A percentile compares a stretch with the other conserved stretches of the same genome.
These are phyloP conservation scores for Lachancea dasiensis DNA, from an alignment of 805 yeast species.

Conservation along the genomic window DNA sequence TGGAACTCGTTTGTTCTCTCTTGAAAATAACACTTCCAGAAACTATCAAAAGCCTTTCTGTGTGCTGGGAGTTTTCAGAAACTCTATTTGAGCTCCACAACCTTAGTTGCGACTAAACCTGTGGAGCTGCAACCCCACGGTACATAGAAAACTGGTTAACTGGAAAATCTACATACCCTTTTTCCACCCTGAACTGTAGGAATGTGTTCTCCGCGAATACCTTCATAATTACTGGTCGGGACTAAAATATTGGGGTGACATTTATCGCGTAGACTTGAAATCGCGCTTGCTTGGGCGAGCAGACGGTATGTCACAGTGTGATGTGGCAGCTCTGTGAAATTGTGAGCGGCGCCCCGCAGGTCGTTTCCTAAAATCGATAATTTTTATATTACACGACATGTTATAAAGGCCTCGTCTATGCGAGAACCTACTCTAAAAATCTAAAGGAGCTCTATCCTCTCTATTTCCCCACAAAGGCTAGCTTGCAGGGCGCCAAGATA, in stretches of 20 bases:
- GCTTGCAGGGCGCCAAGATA: too few relatives aligned
- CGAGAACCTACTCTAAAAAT: neutral
- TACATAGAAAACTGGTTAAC: conserved; percentile 31
- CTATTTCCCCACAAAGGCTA: neutral
- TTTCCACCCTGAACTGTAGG: conserved; percentile 34
- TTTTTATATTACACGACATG: conserved; percentile 6
- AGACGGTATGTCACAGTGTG: too few relatives aligned
- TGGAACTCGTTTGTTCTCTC: neutral
- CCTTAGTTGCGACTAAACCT: conserved; percentile 33
- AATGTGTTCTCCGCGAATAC: conserved; percentile 8
- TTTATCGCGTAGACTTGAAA: too few relatives aligned
- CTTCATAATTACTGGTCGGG: conserved; percentile 27
- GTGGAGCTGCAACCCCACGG: conserved; percentile 26
- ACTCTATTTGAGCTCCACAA: conserved; percentile 21
- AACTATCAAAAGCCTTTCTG: conserved; percentile 29
- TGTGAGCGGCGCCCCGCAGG: too few relatives aligned
- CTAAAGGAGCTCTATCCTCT: neutral
- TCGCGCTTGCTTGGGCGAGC: too few relatives aligned
- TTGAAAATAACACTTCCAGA: too few relatives aligned
- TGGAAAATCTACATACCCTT: conserved; percentile 30
- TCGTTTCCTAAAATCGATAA: conserved; percentile 6
- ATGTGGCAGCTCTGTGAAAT: too few relatives aligned
- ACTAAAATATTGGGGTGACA: conserved; percentile 31
- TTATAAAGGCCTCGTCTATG: conserved; percentile 1
- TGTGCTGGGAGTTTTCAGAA: conserved; percentile 12